A percentile compares a stretch with the other conserved stretches of the same genome.
These are phyloP conservation scores for Trichoderma citrinoviride DNA, from an alignment of 2,329 filamentous ascomycete species.

Conservation along the genomic window DNA sequence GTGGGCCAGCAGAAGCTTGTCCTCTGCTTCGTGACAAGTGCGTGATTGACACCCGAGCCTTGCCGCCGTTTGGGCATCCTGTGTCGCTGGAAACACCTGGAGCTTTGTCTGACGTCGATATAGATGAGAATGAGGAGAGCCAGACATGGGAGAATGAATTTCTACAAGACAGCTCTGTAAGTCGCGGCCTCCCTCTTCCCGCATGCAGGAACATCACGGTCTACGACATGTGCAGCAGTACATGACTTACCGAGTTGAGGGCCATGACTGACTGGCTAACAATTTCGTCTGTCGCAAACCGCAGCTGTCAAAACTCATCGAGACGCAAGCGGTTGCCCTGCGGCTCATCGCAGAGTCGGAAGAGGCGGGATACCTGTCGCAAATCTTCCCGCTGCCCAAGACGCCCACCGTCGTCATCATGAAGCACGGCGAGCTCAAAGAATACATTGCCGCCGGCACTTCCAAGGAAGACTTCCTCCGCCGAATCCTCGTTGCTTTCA, in stretches of 20 bases:
- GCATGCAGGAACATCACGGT: not conserved
- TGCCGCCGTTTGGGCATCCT: not conserved
- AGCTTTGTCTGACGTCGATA: not conserved
- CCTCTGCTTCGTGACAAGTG: conserved; percentile 80
- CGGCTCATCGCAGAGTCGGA: conserved; percentile 69
- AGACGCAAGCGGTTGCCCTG: conserved; percentile 64
- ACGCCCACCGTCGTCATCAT: conserved; percentile 80
- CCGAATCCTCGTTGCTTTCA: conserved; percentile 37
- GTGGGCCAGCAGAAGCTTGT: conserved; percentile 74
- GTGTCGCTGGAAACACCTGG: not conserved
- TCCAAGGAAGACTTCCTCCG: conserved; percentile 64
- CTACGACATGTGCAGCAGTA: too few species aligned
- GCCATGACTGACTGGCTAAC: conserved; percentile 9
- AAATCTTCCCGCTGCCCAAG: conserved; percentile 76
- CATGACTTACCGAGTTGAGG: not conserved
- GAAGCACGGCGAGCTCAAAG: conserved; percentile 71
- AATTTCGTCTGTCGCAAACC: not conserved
- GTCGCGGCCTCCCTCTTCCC: conserved; percentile 19
- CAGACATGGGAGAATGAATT: conserved; percentile 70
- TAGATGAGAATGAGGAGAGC: conserved; percentile 70
- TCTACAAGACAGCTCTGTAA: conserved; percentile 55
- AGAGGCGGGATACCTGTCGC: conserved; percentile 77
- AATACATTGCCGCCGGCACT: conserved; percentile 68
- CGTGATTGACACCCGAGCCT: conserved; percentile 24
- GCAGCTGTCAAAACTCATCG: conserved; percentile 56